Conservation (phyloP, 805 yeast species). For the Hanseniaspora meyeri region DNA sequence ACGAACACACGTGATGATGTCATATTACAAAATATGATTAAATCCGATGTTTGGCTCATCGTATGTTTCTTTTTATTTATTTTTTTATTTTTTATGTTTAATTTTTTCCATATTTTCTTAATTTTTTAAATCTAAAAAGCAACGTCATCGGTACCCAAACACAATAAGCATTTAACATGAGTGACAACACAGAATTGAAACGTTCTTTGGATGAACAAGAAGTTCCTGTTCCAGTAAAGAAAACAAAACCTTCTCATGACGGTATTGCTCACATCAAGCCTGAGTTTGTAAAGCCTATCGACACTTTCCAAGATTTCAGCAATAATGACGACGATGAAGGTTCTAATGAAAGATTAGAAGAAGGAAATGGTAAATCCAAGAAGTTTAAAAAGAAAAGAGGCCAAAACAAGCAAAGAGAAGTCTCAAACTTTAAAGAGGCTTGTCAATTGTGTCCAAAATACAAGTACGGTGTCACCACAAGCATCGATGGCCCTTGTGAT, state of each 20-base stretch:
- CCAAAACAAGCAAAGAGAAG: conserved; percentile 72
- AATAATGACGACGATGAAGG: conserved; percentile 35
- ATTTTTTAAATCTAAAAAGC: too few relatives aligned
- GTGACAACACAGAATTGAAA: background rate
- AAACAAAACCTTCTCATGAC: conserved; percentile 27
- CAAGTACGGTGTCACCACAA: conserved; percentile 20
- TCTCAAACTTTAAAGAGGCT: conserved; percentile 53
- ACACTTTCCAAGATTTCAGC: conserved; percentile 15
- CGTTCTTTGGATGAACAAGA: conserved; percentile 21
- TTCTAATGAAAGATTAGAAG: conserved; percentile 30
- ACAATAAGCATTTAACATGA: background rate
- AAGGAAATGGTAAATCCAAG: conserved; percentile 25
- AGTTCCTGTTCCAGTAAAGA: conserved; percentile 17
- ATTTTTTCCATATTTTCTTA: too few relatives aligned
- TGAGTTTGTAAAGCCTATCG: conserved; percentile 42
- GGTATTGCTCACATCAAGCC: conserved; percentile 71
- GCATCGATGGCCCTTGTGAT: conserved; percentile 47
- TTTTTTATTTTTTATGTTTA: too few relatives aligned
- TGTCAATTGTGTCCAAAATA: conserved; percentile 50
- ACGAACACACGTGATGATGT: too few relatives aligned
- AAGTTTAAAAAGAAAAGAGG: conserved; percentile 45
- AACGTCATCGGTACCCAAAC: too few relatives aligned
- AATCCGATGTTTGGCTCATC: too few relatives aligned
- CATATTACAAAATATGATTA: too few relatives aligned
- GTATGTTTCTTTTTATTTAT: too few relatives aligned